These are phyloP conservation scores for Oryza meridionalis DNA, from an alignment of 176 grass and related monocot genomes.

Conservation along the genomic window DNA sequence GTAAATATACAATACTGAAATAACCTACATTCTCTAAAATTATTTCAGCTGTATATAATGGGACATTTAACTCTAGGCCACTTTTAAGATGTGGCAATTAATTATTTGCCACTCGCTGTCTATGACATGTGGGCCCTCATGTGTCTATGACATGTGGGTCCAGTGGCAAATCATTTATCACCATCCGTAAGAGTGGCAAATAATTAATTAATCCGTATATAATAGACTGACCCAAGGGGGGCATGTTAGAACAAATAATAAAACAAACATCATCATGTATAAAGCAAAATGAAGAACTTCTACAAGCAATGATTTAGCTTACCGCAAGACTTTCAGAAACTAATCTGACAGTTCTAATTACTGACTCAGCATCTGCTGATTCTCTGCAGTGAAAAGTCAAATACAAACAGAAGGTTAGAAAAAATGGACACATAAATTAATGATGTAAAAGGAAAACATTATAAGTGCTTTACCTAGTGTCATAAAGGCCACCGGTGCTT, in stretches of 20 bases:
- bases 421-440: neutral
- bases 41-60: neutral
- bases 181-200: no score
- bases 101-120: no score
- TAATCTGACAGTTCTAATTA: slow-evolving; percentile 79
- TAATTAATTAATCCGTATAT: no score
- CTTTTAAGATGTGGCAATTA: no score
- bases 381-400: slow-evolving; percentile 54
- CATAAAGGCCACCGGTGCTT: slow-evolving; percentile 76
- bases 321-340: slow-evolving; percentile 94
- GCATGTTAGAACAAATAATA: neutral
- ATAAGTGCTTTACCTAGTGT: slow-evolving; percentile 65
- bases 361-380: slow-evolving; percentile 64
- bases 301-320: slow-evolving; percentile 44
- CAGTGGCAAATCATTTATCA: no score
- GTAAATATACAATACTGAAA: neutral
- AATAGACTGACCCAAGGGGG: neutral
- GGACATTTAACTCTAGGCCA: no score
- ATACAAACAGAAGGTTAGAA: slow-evolving; percentile 17
- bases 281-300: slow-evolving; percentile 10
- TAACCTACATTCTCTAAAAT: neutral
- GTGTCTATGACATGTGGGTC: no score
- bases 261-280: neutral
- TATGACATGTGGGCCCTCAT: no score
- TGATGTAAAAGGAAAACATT: slow-evolving; percentile 11